phyloP scores from a whole-genome alignment of 2,329 filamentous ascomycete genomes.

The Aspergillus niger region DNA sequence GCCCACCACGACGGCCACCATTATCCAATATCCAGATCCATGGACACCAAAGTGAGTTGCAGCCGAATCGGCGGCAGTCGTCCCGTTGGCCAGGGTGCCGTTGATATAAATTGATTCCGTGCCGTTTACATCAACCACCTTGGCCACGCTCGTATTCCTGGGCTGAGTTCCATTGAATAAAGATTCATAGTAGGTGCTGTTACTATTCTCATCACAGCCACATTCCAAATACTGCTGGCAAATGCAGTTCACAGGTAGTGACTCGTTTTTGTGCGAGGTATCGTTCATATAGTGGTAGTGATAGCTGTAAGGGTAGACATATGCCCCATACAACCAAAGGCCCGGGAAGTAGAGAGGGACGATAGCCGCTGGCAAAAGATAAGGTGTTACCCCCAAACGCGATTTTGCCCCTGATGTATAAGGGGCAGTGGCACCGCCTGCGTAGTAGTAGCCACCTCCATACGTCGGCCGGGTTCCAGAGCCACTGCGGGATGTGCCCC shows the following conservation, averaged over 20 bases:
- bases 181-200: conserved; percentile 45
- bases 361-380: conserved; percentile 51
- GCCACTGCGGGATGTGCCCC: conserved; percentile 37
- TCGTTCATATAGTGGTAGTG: conserved; percentile 52
- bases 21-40: conserved; percentile 45
- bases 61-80: conserved; percentile 39
- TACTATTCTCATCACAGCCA: conserved; percentile 58
- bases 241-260: conserved; percentile 57
- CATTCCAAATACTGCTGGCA: conserved; percentile 58
- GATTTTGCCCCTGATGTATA: conserved; percentile 52
- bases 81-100: conserved; percentile 50
- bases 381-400: conserved; percentile 52
- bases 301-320: conserved; percentile 56
- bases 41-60: conserved; percentile 9
- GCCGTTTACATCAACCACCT: conserved; percentile 45
- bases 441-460: conserved; percentile 57
- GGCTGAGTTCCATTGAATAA: conserved; percentile 46
- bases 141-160: conserved; percentile 42
- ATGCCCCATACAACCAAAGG: conserved; percentile 58
- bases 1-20: conserved; percentile 37
- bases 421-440: conserved; percentile 55
- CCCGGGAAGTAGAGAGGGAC: conserved; percentile 52
- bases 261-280: conserved; percentile 50
- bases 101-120: conserved; percentile 51
- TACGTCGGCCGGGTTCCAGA: conserved; percentile 49